Evolutionary conservation across 2,329 filamentous ascomycete species (phyloP), one percentile per base, ranked within the genome.

Genomic region (Penicillium olsonii): DNA sequence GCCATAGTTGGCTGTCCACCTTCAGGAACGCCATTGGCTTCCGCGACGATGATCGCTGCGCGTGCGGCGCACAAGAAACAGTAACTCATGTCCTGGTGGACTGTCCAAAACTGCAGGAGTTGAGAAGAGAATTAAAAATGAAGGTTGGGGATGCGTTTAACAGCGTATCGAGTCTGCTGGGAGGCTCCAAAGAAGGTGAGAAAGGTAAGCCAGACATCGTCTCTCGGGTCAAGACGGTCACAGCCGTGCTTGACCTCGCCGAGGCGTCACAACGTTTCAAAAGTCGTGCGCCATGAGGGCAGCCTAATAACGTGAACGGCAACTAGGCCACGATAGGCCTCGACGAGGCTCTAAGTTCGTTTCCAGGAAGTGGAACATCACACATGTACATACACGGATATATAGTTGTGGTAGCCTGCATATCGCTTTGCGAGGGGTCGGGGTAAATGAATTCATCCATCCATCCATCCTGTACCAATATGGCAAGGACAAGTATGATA

Each of bases 151-250:
- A 37, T 24, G 55, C 50, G 38, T 54, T 61, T 20, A 54, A 52
- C 11, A 45, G 52, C 44, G 54, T 59, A 19, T 54, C 55, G 48
- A 37, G 24, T 34, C 56, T 61, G 43, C 54, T 63, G 35, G 56
- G 55, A 48, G 59, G 59, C 45, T 37, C 18, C 34, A 24, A 22
- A 19, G 40, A 53, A 45, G 40, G 47, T 47, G 40, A 44, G 43
- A 26, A 38, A 48, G 22, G 37, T 40, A 41, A 29, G 9, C 38
- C 12, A 41, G 38, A 41, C 7, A 20, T 7, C 24, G 10, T 41
- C 12, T 19, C 24, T 10, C 2, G 15, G 2, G 38, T 7, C 3
- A 41, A 6, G 17, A 41, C 15, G 11, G 24, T 41, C 10, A n/a
- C 15, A 0, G 38, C 22, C 11, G 24, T 29, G 2, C 15, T 41